Conservation (phyloP, 768 basidiomycete genomes). For the Macrocybe gigantea region DNA sequence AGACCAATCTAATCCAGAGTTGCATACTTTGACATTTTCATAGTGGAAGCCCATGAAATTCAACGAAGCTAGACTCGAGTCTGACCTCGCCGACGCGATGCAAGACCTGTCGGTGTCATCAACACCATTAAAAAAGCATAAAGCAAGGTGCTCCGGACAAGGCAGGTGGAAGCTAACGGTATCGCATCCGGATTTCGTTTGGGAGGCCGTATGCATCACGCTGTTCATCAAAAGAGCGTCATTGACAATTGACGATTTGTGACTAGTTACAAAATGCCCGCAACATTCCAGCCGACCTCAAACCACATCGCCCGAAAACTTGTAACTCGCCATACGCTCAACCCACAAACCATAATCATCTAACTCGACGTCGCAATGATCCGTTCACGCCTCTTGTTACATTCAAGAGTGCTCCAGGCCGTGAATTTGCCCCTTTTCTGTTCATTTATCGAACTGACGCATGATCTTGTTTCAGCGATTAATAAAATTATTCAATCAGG, state of each 20-base stretch:
- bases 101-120: slow-evolving; percentile 6
- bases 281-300: neutral
- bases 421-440: slow-evolving; percentile 19
- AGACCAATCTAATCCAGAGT: neutral
- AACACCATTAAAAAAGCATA: slow-evolving; percentile 3
- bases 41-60: slow-evolving; percentile 13
- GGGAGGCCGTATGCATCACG: slow-evolving; percentile 11
- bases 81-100: slow-evolving; percentile 4
- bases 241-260: neutral
- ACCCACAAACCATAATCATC: neutral
- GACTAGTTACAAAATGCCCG: neutral
- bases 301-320: neutral
- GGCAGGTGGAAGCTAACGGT: neutral
- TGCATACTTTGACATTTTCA: neutral
- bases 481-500: slow-evolving; percentile 44
- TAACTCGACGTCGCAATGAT: slow-evolving; percentile 3
- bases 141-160: slow-evolving; percentile 7
- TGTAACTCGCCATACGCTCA: neutral
- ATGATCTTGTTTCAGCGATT: slow-evolving; percentile 31
- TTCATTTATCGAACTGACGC: neutral
- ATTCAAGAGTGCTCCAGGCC: slow-evolving; percentile 40
- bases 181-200: slow-evolving; percentile 1
- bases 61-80: slow-evolving; percentile 9
- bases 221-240: neutral
- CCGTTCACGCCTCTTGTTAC: slow-evolving; percentile 12